Evolutionary conservation across 768 basidiomycete species (phyloP).

Genomic region (Leccinum arenicola): DNA sequence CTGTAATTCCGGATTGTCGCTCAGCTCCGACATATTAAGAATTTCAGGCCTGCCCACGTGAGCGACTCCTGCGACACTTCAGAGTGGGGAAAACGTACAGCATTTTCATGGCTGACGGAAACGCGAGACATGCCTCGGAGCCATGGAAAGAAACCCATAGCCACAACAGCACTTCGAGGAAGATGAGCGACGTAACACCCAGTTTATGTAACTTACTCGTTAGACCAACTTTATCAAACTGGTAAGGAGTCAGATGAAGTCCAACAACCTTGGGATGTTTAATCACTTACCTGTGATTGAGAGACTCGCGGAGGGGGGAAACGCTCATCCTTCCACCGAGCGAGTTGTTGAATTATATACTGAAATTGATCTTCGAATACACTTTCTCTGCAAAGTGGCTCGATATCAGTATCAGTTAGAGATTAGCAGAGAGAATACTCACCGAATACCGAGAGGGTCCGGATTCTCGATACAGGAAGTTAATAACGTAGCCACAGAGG

Average conservation of each 20-base stretch:
- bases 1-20: constrained; percentile 81
- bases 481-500: constrained; percentile 52
- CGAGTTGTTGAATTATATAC: constrained; percentile 56
- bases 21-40: constrained; percentile 86
- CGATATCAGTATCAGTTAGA: background rate
- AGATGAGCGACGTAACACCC: constrained; percentile 14
- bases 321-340: constrained; percentile 69
- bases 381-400: constrained; percentile 41
- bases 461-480: constrained; percentile 45
- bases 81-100: constrained; percentile 50
- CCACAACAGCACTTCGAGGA: constrained; percentile 67
- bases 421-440: constrained; percentile 2
- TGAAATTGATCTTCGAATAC: constrained; percentile 56
- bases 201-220: constrained; percentile 50
- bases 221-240: constrained; percentile 87
- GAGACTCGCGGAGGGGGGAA: constrained; percentile 83
- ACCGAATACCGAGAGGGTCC: constrained; percentile 69
- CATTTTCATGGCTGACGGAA: constrained; percentile 74
- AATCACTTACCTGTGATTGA: constrained; percentile 61
- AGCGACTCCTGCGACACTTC: background rate
- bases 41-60: constrained; percentile 67
- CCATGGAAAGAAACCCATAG: constrained; percentile 76
- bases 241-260: constrained; percentile 16
- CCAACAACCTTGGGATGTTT: background rate
- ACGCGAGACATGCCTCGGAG: constrained; percentile 68